Percentiles rank a stretch among this genome's conserved stretches.
These are phyloP conservation scores for Monosporascus sp. DNA, from an alignment of 2,329 filamentous ascomycete species.

Conservation along the genomic window DNA sequence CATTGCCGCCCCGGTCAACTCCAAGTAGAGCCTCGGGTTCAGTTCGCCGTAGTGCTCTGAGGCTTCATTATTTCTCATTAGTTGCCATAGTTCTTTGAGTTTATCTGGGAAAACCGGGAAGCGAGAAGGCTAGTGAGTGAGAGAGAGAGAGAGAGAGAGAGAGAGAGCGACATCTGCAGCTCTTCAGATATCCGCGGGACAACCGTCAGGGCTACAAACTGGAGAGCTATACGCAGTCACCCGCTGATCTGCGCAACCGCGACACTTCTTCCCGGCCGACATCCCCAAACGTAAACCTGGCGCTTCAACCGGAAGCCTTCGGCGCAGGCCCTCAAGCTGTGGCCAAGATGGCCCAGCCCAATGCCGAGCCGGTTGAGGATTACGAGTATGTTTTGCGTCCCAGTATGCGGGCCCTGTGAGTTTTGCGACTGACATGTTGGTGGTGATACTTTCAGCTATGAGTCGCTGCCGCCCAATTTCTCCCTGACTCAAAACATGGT, in stretches of 20 bases:
- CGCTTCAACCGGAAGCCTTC: slow-evolving; percentile 55
- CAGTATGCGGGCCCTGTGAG: slow-evolving; percentile 12
- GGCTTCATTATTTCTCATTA: no score
- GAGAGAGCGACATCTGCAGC: no score
- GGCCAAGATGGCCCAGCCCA: slow-evolving; percentile 66
- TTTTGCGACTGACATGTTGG: neutral
- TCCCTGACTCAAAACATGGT: slow-evolving; percentile 91
- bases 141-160: no score
- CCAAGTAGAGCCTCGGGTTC: no score
- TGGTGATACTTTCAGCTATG: slow-evolving; percentile 55
- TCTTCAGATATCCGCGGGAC: no score
- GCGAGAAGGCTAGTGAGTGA: no score
- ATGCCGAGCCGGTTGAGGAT: slow-evolving; percentile 57
- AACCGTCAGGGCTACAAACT: no score
- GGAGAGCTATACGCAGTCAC: no score
- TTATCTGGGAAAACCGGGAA: no score
- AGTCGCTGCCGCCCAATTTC: slow-evolving; percentile 90
- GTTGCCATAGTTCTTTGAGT: no score
- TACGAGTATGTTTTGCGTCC: slow-evolving; percentile 51
- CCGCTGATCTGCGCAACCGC: neutral
- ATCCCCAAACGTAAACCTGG: slow-evolving; percentile 48
- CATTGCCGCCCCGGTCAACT: no score
- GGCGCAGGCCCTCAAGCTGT: slow-evolving; percentile 61
- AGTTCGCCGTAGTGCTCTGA: no score
- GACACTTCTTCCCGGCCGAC: slow-evolving; percentile 8